phyloP scores from a whole-genome alignment of 2,329 filamentous ascomycete species.

The Fusarium devonianum region DNA sequence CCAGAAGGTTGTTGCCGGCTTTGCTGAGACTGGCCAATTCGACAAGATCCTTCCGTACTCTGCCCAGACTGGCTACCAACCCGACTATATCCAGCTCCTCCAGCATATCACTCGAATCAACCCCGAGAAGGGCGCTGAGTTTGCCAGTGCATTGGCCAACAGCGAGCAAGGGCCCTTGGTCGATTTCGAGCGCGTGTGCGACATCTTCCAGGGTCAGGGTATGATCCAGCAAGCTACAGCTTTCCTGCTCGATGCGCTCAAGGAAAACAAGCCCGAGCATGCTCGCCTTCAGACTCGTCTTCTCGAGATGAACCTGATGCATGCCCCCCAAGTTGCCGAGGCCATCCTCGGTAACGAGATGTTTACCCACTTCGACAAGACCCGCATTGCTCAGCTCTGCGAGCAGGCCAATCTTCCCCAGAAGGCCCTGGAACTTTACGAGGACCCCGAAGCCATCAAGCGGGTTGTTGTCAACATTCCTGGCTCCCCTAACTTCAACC shows the following conservation, averaged over 20 bases:
- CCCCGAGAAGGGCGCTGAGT: slow-evolving; percentile 93
- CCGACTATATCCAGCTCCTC: slow-evolving; percentile 92
- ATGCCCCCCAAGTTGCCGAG: slow-evolving; percentile 96
- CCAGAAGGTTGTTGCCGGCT: slow-evolving; percentile 92
- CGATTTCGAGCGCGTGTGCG: slow-evolving; percentile 92
- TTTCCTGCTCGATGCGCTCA: slow-evolving; percentile 95
- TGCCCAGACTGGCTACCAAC: slow-evolving; percentile 83
- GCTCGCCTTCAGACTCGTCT: slow-evolving; percentile 92
- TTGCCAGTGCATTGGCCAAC: slow-evolving; percentile 90
- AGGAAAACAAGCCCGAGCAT: slow-evolving; percentile 94
- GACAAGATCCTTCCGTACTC: slow-evolving; percentile 96
- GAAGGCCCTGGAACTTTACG: slow-evolving; percentile 92
- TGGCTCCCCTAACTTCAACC: slow-evolving; percentile 81
- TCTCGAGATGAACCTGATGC: slow-evolving; percentile 96
- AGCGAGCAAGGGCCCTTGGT: slow-evolving; percentile 86
- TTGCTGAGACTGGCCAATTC: slow-evolving; percentile 95
- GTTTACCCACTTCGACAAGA: slow-evolving; percentile 96
- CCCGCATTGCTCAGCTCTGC: slow-evolving; percentile 86
- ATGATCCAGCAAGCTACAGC: slow-evolving; percentile 98
- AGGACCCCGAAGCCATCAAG: slow-evolving; percentile 89
- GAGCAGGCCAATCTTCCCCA: slow-evolving; percentile 89
- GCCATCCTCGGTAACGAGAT: slow-evolving; percentile 98
- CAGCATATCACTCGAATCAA: slow-evolving; percentile 92
- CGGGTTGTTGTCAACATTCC: slow-evolving; percentile 85
- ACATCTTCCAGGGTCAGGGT: slow-evolving; percentile 97